Evolutionary conservation across 345 rosid species (phyloP), one percentile per base, ranked within the genome.

Genomic region (Nephelium lappaceum): DNA sequence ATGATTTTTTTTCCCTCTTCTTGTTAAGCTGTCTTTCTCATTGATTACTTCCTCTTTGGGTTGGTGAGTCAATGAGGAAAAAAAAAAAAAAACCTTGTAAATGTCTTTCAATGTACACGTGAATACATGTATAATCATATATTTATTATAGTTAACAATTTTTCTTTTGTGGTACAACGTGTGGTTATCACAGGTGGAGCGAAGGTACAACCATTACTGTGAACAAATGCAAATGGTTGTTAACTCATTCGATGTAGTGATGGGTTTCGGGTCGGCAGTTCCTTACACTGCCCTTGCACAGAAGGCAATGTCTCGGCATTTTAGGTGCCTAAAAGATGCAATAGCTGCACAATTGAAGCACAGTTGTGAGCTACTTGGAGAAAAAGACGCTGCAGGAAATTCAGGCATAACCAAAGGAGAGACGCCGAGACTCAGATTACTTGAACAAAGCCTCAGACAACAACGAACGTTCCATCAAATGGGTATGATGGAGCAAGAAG

Each of bases 401-500:
- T 84, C 95, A 0, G 97, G 97, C 21, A 82, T 92, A 81, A 96
- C 97, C 1, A 96, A 93, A 89, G 98, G 99, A 3, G 98, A 96
- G 76, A 96, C 98, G 0, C 99, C 99, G 0, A 86, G 99, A 81
- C 87, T 96, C 6, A 93, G 80, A 84, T 14, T 94, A 78, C 81
- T 96, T 16, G 98, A 96, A 72, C 98, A 96, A 80, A 93, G 97
- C 73, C 82, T 96, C 64, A 88, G 98, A 68, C 99, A 96, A 42
- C 97, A 96, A 78, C 85, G 98, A 60, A 97, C 92, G 24, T 96
- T 91, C 80, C 93, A 96, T 76, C 98, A 90, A 80, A 91, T 95
- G 98, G 97, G 98, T 5, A 93, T 93, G 98, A 89, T 96, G 93
- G 98, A 95, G 61, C 96, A 93, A 79, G 98, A 95, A 84, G 97